Base-by-base conservation (phyloP, 768 basidiomycete species). In the Trametes coccinea region DNA sequence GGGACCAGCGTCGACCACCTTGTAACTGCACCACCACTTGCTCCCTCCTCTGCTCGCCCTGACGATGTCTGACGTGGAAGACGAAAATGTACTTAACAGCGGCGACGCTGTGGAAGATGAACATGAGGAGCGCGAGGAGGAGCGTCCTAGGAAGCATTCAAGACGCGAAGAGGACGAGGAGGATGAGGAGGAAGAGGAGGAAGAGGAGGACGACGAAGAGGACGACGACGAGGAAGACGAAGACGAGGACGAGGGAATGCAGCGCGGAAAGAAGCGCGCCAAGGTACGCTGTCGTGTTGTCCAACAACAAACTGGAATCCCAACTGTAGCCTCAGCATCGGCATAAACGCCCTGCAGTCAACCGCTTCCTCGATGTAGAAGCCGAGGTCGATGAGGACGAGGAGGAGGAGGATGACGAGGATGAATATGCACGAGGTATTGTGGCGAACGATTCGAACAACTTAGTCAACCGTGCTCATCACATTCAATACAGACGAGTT, bases 311-410 rank as follows among this genome's bases (percentile, higher is more conserved):
- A 3, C 51, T 46, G 56, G 62, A 63, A 41, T 57, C 22, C 58
- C 64, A 53, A 45, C 33, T 50, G 56, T 30, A 11, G 8, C n/a
- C 22, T 45, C 39, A 51, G 61, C 47, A 87, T 85, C 86, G 86
- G 61, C 88, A 89, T 73, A 88, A 84, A 74, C 84, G 84, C 52
- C 76, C 77, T 56, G 78, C 81, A 16, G 82, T 84, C 29, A 90
- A 85, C 72, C 87, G 88, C 65, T 99, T 95, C 87, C 80, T 98
- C 67, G 97, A 98, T 84, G 83, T 95, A 59, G 93, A 96, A 77
- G 95, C 94, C 56, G 93, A 94, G 72, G 95, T 96, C 17, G 94
- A 94, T 67, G 95, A 97, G 33, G 97, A 98, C 17, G 97, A 98
- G 3, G 96, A 97, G 39, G 97, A 98, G 29, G 90, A 90, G 2